A percentile compares a stretch with the other conserved stretches of the same genome.
These are phyloP conservation scores for Claviceps paspali DNA, from an alignment of 2,329 filamentous ascomycete species.

Conservation along the genomic window DNA sequence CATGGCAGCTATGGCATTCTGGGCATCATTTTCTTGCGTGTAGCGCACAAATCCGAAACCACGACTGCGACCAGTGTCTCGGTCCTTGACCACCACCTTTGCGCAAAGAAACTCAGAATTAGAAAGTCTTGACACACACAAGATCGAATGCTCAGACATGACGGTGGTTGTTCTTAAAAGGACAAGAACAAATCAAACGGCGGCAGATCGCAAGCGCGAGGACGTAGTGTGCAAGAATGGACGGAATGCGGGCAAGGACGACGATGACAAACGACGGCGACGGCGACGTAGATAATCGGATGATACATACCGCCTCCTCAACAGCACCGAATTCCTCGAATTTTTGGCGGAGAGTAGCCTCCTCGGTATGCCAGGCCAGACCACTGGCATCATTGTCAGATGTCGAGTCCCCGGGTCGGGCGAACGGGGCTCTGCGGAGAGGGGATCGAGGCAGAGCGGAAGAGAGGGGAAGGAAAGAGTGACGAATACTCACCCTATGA, in stretches of 20 bases:
- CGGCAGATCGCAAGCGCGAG: background rate
- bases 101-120: constrained; percentile 7
- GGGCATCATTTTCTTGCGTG: constrained; percentile 57
- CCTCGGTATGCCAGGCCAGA: constrained; percentile 97
- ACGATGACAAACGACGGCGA: background rate
- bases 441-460: background rate
- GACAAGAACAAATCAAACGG: background rate
- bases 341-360: constrained; percentile 70
- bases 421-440: background rate
- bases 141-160: constrained; percentile 1
- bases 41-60: constrained; percentile 97
- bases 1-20: constrained; percentile 62
- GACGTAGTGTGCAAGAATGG: background rate
- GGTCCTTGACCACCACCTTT: constrained; percentile 94
- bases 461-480: constrained; percentile 1
- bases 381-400: constrained; percentile 42
- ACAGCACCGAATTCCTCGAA: constrained; percentile 85
- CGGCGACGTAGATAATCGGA: constrained; percentile 1
- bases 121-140: constrained; percentile 9
- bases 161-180: background rate
- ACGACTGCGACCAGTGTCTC: constrained; percentile 89
- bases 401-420: background rate
- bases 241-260: background rate
- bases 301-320: constrained; percentile 76
- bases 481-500: constrained; percentile 59